Evolutionary conservation across 495 filamentous ascomycete species (phyloP).

Genomic region (Hypomontagnella submonticulosa): DNA sequence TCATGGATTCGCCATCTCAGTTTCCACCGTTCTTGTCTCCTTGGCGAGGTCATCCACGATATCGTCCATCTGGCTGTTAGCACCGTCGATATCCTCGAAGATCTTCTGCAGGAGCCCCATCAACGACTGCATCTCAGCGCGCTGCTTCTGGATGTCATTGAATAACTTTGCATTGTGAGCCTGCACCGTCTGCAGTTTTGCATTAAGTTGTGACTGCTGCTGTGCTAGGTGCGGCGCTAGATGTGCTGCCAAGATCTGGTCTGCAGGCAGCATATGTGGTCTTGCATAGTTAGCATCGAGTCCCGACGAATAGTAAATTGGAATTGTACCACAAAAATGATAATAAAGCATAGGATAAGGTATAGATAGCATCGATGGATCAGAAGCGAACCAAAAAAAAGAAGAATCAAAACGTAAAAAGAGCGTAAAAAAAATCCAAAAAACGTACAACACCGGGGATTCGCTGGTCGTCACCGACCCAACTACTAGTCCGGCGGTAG

Average conservation of each 20-base stretch:
- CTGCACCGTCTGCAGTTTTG: constrained; percentile 69
- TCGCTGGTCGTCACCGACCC: constrained; percentile 63
- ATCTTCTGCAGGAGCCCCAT: constrained; percentile 72
- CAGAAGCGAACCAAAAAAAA: no score
- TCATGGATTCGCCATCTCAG: constrained; percentile 50
- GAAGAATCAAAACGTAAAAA: no score
- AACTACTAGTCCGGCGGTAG: constrained; percentile 57
- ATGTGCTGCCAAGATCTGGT: constrained; percentile 74
- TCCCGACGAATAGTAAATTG: background rate
- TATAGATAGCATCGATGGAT: no score
- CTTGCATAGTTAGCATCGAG: constrained; percentile 51
- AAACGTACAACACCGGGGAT: constrained; percentile 61
- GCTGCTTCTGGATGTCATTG: constrained; percentile 70
- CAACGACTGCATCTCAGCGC: constrained; percentile 77
- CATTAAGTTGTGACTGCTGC: constrained; percentile 69
- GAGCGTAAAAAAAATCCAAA: constrained; percentile 23
- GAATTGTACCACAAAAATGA: constrained; percentile 22
- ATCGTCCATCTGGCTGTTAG: constrained; percentile 60
- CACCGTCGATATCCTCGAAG: constrained; percentile 75
- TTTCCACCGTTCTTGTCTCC: constrained; percentile 61
- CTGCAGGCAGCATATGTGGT: constrained; percentile 79
- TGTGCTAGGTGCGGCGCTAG: constrained; percentile 72
- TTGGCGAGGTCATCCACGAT: constrained; percentile 59
- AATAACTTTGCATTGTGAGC: constrained; percentile 72
- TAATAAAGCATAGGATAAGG: constrained; percentile 14